Percentiles rank a stretch among this genome's conserved stretches.
These are phyloP conservation scores for Casuarina cunninghamiana DNA, from an alignment of 306 rosid genomes.

Conservation along the genomic window DNA sequence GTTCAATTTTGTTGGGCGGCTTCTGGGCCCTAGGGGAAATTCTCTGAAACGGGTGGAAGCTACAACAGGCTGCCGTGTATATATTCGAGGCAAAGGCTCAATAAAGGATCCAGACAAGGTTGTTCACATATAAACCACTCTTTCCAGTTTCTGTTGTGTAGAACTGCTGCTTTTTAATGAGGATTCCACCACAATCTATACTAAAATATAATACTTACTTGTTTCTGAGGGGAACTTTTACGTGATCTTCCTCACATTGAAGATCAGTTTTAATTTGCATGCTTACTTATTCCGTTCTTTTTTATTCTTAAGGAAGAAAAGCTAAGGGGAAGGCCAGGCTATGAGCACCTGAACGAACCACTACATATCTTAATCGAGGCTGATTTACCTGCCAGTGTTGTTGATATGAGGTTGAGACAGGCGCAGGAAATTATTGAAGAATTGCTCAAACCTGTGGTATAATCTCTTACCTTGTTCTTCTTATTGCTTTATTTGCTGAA, in stretches of 20 bases:
- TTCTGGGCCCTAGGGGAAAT: constrained; percentile 94
- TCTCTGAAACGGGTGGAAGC: constrained; percentile 96
- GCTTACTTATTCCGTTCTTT: constrained; percentile 14
- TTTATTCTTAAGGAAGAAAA: constrained; percentile 74
- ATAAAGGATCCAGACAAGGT: constrained; percentile 95
- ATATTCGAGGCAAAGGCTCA: constrained; percentile 91
- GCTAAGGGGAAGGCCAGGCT: constrained; percentile 95
- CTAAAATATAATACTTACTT: neutral
- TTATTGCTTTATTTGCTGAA: constrained; percentile 1
- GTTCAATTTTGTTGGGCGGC: constrained; percentile 98
- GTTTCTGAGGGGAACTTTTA: constrained; percentile 13
- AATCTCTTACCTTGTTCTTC: constrained; percentile 25
- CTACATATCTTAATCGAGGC: constrained; percentile 93
- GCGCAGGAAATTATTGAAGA: constrained; percentile 96
- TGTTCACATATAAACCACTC: constrained; percentile 14
- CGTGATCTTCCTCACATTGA: constrained; percentile 2
- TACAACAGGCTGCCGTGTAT: constrained; percentile 93
- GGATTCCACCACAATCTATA: neutral
- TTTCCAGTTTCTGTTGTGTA: constrained; percentile 7
- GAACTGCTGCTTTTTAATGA: constrained; percentile 13
- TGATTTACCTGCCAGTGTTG: constrained; percentile 82
- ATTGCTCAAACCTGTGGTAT: constrained; percentile 96
- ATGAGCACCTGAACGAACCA: constrained; percentile 91
- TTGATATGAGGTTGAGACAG: constrained; percentile 86
- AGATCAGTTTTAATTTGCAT: constrained; percentile 7